These are phyloP conservation scores for Neurospora cerealis DNA, from an alignment of 495 filamentous ascomycete genomes.

Conservation along the genomic window DNA sequence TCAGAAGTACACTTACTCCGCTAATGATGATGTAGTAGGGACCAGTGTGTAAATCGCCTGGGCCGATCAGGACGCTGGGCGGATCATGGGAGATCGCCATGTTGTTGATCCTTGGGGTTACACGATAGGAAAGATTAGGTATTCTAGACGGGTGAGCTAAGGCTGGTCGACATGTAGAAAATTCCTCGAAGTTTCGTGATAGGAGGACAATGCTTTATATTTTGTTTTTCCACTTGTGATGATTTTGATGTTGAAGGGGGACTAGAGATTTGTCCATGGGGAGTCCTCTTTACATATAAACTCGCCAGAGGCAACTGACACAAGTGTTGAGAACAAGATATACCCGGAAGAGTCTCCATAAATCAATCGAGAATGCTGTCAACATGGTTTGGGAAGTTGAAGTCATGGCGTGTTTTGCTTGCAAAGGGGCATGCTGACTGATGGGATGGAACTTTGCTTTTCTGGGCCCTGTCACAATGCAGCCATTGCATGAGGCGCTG, in stretches of 20 bases:
- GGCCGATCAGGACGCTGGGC: not conserved
- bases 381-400: not conserved
- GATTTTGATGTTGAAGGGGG: not conserved
- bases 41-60: not conserved
- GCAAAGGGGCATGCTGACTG: not conserved
- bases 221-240: not conserved
- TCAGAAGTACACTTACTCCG: not conserved
- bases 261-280: not conserved
- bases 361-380: not conserved
- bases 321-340: not conserved
- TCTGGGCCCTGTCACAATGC: not conserved
- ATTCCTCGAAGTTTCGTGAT: not conserved
- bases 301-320: not conserved
- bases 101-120: not conserved
- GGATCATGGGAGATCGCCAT: not conserved
- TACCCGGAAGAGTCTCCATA: not conserved
- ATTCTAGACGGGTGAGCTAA: not conserved
- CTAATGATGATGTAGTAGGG: conserved; percentile 7
- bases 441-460: not conserved
- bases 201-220: not conserved
- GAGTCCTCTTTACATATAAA: not conserved
- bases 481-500: not conserved
- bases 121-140: not conserved
- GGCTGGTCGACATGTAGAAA: not conserved
- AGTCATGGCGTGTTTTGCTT: not conserved